Base-by-base conservation (phyloP, 2,329 filamentous ascomycete species). In the Cryphonectria parasitica region DNA sequence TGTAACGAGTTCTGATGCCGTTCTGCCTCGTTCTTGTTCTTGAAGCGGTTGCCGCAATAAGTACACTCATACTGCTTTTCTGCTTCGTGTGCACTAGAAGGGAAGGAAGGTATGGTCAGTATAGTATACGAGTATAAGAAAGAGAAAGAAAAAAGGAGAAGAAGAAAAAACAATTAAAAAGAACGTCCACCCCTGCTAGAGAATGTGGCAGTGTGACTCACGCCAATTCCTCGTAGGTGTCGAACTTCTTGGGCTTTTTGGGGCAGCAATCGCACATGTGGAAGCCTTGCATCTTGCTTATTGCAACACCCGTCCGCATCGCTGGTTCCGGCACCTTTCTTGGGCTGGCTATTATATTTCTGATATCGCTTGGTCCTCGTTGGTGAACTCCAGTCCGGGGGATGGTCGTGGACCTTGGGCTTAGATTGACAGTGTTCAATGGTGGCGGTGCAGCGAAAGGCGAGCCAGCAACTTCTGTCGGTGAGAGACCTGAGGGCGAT, bases 1-100 rank as follows among this genome's bases (percentile, higher is more conserved):
- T 98, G 95, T 15, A 98, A 88, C 19, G 95, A 97, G 77, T 98
- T 98, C 78, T 97, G 95, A 79, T 98, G 95, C 43, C 96, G 90
- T 80, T 98, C 95, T 2, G 95, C 95, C 82, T 98, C 96, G 77
- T 98, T 98, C 83, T 98, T 98, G 83, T 98, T 98, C 82, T 98
- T 98, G 85, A 98, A 98, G 15, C 95, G 90, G 79, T 98, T 98
- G 58, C 92, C 92, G 80, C 95, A 98, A 79, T 93, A 98, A 39
- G 90, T 88, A 80, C 95, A 98, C 73, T 93, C 93, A 80, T 98
- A 98, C 81, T 98, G 95, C 81, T 98, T 98, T 81, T 98, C 96
- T 78, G 93, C 90, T 81, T 96, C 93, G 79, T 98, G 95, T 61
- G 91, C 84, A 74, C 95, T 98, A 77, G 34, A 11, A 67, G 36